Evolutionary conservation across 2,329 filamentous ascomycete species (phyloP).

Genomic region (Cercospora sojina): DNA sequence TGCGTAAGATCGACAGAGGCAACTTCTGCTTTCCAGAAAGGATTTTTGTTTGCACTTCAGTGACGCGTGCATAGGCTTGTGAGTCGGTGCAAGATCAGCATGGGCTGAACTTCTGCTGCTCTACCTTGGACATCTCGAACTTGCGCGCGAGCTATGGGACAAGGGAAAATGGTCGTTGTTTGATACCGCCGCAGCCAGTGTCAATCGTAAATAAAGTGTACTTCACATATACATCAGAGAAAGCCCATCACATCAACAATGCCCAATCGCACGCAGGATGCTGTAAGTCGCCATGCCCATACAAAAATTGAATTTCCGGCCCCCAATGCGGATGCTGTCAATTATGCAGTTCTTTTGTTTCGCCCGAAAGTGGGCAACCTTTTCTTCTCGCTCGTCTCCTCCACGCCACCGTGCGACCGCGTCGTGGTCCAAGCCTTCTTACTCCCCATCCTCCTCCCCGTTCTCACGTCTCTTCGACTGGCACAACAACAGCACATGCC

Average conservation of each 20-base stretch:
- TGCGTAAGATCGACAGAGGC: too few species aligned
- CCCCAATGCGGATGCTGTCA: background rate
- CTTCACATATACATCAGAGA: background rate
- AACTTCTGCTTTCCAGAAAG: too few species aligned
- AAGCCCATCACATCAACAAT: background rate
- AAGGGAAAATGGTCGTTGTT: background rate
- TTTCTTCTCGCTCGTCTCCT: slow-evolving; percentile 20
- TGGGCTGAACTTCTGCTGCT: too few species aligned
- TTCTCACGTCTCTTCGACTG: slow-evolving; percentile 54
- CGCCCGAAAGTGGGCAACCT: slow-evolving; percentile 21
- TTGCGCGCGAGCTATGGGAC: too few species aligned
- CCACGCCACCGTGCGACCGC: background rate
- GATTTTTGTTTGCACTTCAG: too few species aligned
- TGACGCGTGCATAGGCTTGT: too few species aligned
- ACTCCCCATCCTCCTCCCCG: slow-evolving; percentile 46
- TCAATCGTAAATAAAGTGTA: background rate
- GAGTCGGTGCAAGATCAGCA: too few species aligned
- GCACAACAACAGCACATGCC: slow-evolving; percentile 77
- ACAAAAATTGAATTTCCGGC: background rate
- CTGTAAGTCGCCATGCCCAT: background rate
- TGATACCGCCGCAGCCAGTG: background rate
- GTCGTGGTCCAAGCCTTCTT: slow-evolving; percentile 26
- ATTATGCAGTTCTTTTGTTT: slow-evolving; percentile 14
- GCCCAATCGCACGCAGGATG: background rate
- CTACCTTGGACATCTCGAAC: too few species aligned